Evolutionary conservation across 345 rosid species (phyloP), one percentile per base, ranked within the genome.

Genomic region (Eucalyptus caleyi): DNA sequence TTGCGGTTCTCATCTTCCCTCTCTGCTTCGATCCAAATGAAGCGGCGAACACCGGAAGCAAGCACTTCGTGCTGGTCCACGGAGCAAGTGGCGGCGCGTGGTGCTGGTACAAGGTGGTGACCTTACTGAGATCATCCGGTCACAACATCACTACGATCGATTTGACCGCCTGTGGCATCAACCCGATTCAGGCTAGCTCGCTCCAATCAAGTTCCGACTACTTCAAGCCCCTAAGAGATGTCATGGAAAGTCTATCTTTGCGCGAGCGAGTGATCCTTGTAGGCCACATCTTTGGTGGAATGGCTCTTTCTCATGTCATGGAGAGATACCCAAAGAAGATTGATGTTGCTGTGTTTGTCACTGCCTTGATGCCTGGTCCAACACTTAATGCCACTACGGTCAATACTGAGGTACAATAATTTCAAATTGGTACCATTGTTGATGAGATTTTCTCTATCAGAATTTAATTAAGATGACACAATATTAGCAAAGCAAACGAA

Each of bases 321-420:
- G 93, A 93, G 80, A 91, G 45, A 26, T 86, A 90, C 34, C 92
- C 93, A 10, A n/a, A 32, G 27, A 92, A 88, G 85, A 86, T 92
- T 51, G 37, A 44, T 1, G 53, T 83, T 3, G 91, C 92, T 44
- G 91, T 93, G 50, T 92, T 92, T 87, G 88, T 90, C 81, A 50
- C 90, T 37, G 93, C 93, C 51, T 2, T 11, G 2, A 92, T 92
- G 94, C 94, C 94, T 21, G 94, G 94, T 4, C 96, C 93, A 1
- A 60, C 86, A 8, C 92, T 93, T 69, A 87, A 88, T 44, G 83
- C 86, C 32, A 90, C 96, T 12, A 37, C 86, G 23, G 91, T 93
- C 86, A 45, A 24, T 9, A 37, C 86, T 15, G 90, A 90, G 95
- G 95, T 92, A 53, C 3, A 30, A 18, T 34, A 10, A 34, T 34